Conservation (phyloP, 345 rosid genomes). For the Gossypium bickii region DNA sequence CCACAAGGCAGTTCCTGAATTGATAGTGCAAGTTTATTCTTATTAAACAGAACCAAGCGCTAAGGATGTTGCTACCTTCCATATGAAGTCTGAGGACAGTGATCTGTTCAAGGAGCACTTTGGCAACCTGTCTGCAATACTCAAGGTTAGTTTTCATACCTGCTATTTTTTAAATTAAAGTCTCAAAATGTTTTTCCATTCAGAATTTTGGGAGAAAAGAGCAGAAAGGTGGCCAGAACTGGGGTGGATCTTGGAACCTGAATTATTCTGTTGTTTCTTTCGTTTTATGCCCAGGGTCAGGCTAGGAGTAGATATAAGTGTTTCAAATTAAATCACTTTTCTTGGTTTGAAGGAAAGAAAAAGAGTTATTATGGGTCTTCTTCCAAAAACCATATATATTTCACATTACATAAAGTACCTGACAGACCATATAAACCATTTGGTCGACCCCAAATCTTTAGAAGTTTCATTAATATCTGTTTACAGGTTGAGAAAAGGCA, state of each 20-base stretch:
- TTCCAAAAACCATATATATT: neutral
- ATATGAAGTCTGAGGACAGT: constrained; percentile 29
- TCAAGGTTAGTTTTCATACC: constrained; percentile 36
- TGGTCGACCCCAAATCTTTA: neutral
- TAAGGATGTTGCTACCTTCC: constrained; percentile 17
- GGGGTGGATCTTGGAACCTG: neutral
- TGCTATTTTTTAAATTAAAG: neutral
- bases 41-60: constrained; percentile 28
- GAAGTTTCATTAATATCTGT: neutral
- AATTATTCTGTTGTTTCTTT: neutral
- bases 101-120: constrained; percentile 49
- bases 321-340: neutral
- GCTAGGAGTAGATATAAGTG: neutral
- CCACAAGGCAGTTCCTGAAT: constrained; percentile 14
- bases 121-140: constrained; percentile 45
- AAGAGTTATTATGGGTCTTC: too few relatives aligned
- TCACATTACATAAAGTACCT: neutral
- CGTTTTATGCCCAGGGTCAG: neutral
- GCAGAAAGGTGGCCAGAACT: neutral
- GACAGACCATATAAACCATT: neutral
- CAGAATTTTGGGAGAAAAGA: neutral
- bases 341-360: too few relatives aligned
- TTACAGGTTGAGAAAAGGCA: constrained; percentile 38
- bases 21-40: constrained; percentile 18
- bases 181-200: neutral